Conservation (phyloP, 129 eudicot genomes). For the Flaveria robusta region DNA sequence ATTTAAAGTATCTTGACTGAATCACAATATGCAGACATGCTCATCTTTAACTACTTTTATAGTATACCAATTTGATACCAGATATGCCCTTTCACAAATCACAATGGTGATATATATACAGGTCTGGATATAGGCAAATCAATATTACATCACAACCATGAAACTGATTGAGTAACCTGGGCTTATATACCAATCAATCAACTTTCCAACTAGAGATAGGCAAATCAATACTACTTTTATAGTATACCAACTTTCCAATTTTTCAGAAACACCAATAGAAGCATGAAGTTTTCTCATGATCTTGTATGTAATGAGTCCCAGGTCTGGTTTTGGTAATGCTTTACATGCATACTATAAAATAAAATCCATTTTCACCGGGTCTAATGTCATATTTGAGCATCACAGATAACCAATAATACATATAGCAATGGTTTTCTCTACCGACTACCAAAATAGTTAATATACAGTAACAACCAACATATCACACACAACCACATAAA, state of each 20-base stretch:
- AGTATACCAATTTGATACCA: not conserved
- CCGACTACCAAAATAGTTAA: not conserved
- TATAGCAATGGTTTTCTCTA: not conserved
- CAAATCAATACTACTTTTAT: too few species aligned
- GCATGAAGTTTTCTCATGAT: not conserved
- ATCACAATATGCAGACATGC: not conserved
- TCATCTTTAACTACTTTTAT: not conserved
- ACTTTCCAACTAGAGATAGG: not conserved
- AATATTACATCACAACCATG: constrained; percentile 10
- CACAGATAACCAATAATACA: not conserved
- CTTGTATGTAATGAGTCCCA: not conserved
- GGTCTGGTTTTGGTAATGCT: not conserved
- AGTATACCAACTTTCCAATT: too few species aligned
- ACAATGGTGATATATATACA: too few species aligned
- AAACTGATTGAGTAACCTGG: not conserved
- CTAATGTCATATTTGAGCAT: not conserved
- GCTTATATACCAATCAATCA: not conserved
- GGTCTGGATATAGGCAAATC: not conserved
- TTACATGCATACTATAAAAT: not conserved
- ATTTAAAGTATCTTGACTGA: not conserved
- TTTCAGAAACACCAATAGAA: not conserved
- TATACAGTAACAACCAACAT: not conserved
- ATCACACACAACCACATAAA: not conserved
- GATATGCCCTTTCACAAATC: too few species aligned
- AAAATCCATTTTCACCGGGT: not conserved